A percentile compares a stretch with the other conserved stretches of the same genome.
These are phyloP conservation scores for Aegilops speltoides DNA, from an alignment of 176 grass and related monocot genomes.

Conservation along the genomic window DNA sequence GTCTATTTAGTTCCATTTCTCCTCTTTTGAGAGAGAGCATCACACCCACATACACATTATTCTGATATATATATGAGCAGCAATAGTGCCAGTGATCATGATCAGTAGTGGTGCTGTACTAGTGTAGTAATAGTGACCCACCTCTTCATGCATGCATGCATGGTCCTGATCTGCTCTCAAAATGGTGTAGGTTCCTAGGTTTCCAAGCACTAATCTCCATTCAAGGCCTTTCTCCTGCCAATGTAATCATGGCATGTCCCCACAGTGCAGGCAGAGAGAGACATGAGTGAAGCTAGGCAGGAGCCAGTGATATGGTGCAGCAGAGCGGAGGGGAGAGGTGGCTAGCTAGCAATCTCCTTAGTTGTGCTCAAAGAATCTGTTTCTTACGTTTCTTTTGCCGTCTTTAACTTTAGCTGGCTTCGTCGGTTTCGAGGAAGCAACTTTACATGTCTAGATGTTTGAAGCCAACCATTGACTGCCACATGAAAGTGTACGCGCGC, in stretches of 20 bases:
- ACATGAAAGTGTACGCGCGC: conserved; percentile 38
- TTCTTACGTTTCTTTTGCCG: conserved; percentile 47
- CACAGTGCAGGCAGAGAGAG: conserved; percentile 47
- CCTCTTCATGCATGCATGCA: conserved; percentile 42
- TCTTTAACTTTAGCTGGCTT: conserved; percentile 54
- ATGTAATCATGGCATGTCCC: conserved; percentile 51
- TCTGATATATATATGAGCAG: conserved; percentile 10
- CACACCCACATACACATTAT: background rate
- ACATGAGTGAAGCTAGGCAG: conserved; percentile 22
- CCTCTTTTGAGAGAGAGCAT: conserved; percentile 45
- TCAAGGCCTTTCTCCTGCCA: conserved; percentile 54
- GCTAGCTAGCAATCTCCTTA: conserved; percentile 59
- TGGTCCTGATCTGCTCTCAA: conserved; percentile 25
- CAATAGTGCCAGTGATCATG: conserved; percentile 4
- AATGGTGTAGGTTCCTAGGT: conserved; percentile 48
- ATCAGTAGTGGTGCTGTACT: background rate
- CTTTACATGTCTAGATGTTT: conserved; percentile 78
- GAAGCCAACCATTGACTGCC: conserved; percentile 74
- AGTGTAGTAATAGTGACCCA: conserved; percentile 19
- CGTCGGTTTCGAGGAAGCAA: conserved; percentile 48
- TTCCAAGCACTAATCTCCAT: conserved; percentile 61
- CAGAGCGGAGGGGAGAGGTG: conserved; percentile 20
- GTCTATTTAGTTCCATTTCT: conserved; percentile 38
- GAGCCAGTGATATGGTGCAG: conserved; percentile 14
- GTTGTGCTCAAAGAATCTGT: conserved; percentile 75